Evolutionary conservation across 2,329 filamentous ascomycete genomes (phyloP).

Genomic region (Ceratocystiopsis brevicomis): DNA sequence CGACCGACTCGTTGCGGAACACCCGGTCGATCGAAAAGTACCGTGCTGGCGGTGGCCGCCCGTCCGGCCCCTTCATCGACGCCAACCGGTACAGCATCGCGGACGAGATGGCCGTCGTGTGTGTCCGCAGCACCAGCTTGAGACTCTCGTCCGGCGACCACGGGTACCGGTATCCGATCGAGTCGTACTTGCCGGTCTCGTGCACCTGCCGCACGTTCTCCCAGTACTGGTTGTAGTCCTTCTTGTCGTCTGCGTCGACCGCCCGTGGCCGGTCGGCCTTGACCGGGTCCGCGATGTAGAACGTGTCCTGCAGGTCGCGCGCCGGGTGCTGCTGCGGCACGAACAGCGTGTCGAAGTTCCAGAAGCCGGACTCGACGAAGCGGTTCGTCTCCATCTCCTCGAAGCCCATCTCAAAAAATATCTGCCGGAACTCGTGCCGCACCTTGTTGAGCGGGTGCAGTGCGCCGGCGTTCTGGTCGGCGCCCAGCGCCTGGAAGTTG

Average conservation of each 20-base stretch:
- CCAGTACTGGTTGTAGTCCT: constrained; percentile 73
- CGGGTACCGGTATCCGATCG: constrained; percentile 89
- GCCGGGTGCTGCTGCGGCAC: constrained; percentile 96
- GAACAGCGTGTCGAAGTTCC: constrained; percentile 96
- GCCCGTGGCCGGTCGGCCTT: constrained; percentile 49
- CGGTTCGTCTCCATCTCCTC: constrained; percentile 92
- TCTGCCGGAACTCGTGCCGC: constrained; percentile 83
- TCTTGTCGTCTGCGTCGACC: constrained; percentile 29
- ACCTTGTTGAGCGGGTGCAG: constrained; percentile 76
- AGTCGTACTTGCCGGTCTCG: constrained; percentile 79
- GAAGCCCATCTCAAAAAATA: constrained; percentile 99
- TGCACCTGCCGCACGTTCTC: constrained; percentile 75
- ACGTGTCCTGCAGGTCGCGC: constrained; percentile 92
- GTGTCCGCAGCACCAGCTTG: constrained; percentile 77
- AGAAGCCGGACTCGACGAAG: constrained; percentile 93
- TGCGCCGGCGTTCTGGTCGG: constrained; percentile 41
- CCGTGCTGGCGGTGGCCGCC: constrained; percentile 48
- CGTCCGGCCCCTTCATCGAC: constrained; percentile 49
- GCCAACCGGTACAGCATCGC: constrained; percentile 84
- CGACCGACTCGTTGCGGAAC: constrained; percentile 93
- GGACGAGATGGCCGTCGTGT: constrained; percentile 84
- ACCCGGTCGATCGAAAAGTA: constrained; percentile 98
- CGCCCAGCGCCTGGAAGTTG: constrained; percentile 34
- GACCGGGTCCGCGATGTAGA: constrained; percentile 80
- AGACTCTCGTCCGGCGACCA: constrained; percentile 79